Percentiles rank a stretch among this genome's conserved stretches.
Evolutionary conservation across 306 rosid genomes (phyloP).

Genomic region (Quercus cerris): DNA sequence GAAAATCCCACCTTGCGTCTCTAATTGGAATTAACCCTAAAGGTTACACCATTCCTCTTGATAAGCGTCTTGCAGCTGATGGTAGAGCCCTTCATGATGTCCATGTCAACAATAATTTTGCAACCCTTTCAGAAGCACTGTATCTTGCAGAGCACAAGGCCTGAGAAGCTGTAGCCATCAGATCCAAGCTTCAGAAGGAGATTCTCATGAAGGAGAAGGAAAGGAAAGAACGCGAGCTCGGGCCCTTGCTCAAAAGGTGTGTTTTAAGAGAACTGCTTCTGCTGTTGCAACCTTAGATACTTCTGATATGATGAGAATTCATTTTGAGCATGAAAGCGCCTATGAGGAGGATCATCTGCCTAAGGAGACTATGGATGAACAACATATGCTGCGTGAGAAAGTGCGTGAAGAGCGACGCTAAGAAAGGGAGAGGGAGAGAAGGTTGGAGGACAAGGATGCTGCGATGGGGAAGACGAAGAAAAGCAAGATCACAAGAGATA

Average conservation of each 20-base stretch:
- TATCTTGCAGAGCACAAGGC: conserved; percentile 93
- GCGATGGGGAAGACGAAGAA: conserved; percentile 71
- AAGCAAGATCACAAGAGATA: conserved; percentile 86
- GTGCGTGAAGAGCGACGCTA: conserved; percentile 72
- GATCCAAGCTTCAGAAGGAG: conserved; percentile 88
- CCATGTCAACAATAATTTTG: conserved; percentile 79
- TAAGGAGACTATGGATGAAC: conserved; percentile 64
- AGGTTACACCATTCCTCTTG: conserved; percentile 90
- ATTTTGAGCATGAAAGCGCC: conserved; percentile 50
- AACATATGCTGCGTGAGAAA: conserved; percentile 61
- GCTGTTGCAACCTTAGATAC: conserved; percentile 43
- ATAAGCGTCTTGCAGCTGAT: conserved; percentile 78
- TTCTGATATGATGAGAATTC: conserved; percentile 46
- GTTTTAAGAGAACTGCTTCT: conserved; percentile 68
- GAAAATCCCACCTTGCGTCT: conserved; percentile 91
- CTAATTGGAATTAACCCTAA: conserved; percentile 94
- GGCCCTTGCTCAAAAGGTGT: conserved; percentile 74
- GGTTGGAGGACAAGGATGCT: conserved; percentile 84
- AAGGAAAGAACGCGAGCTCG: conserved; percentile 76
- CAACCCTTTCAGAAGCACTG: conserved; percentile 73
- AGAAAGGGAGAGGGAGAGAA: conserved; percentile 93
- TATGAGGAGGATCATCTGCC: conserved; percentile 49
- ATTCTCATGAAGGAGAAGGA: conserved; percentile 82
- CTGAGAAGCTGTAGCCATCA: conserved; percentile 81
- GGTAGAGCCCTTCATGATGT: conserved; percentile 88